phyloP scores from a whole-genome alignment of 2,329 filamentous ascomycete genomes.

The Ophiocordyceps sinensis region DNA sequence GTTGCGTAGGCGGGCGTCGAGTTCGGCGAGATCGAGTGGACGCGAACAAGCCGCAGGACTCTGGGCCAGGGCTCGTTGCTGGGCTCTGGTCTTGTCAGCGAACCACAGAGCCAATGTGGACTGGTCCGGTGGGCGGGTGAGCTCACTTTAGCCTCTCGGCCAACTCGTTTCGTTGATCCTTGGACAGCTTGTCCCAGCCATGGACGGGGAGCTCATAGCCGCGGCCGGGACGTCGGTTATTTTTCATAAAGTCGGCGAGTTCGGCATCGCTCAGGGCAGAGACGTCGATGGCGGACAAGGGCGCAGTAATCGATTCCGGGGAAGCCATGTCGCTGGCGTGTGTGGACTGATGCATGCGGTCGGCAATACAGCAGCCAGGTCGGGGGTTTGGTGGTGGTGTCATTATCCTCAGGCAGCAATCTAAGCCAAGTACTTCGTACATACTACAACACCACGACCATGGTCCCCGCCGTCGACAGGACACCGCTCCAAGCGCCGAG shows the following conservation, averaged over 20 bases:
- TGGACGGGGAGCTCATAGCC: constrained; percentile 5
- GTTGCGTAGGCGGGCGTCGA: constrained; percentile 7
- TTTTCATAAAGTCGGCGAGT: constrained; percentile 6
- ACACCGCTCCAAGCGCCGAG: no score
- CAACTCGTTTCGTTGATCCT: constrained; percentile 4
- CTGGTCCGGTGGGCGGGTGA: no score
- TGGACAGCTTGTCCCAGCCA: constrained; percentile 6
- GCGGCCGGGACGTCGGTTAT: constrained; percentile 6
- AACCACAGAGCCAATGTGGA: not conserved
- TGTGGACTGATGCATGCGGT: no score
- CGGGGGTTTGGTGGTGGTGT: no score
- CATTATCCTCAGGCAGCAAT: no score
- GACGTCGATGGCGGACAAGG: constrained; percentile 2
- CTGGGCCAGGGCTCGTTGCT: not conserved
- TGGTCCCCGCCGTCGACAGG: no score
- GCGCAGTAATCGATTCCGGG: no score
- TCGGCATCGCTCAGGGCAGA: constrained; percentile 6
- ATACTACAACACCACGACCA: no score
- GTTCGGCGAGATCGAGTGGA: constrained; percentile 8
- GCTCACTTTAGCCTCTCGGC: constrained; percentile 7
- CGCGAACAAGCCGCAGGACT: not conserved
- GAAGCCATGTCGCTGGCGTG: not conserved
- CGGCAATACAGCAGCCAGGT: no score
- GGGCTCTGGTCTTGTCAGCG: no score
- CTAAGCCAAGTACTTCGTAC: no score